phyloP scores from a whole-genome alignment of 2,329 filamentous ascomycete species.

The Pestalotiopsis sp. region DNA sequence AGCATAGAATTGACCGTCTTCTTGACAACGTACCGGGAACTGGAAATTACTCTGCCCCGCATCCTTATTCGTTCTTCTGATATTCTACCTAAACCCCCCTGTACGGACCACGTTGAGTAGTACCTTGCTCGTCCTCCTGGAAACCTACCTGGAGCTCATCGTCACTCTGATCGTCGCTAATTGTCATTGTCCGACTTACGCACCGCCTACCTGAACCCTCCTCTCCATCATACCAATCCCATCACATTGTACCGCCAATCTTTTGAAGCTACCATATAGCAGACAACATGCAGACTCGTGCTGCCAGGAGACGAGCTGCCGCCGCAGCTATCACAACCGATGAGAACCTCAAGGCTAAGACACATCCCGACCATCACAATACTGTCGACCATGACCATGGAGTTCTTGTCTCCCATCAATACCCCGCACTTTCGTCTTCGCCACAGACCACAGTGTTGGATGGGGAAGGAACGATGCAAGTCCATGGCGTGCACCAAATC shows the following conservation, averaged over 20 bases:
- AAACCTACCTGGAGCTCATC: no score
- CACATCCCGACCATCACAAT: background rate
- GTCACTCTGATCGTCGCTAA: no score
- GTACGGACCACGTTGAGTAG: background rate
- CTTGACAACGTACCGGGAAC: no score
- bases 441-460: background rate
- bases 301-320: background rate
- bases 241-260: background rate
- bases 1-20: no score
- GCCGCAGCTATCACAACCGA: background rate
- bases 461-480: background rate
- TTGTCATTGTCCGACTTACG: background rate
- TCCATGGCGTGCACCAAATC: background rate
- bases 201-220: background rate
- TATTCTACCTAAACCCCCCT: background rate
- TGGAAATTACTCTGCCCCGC: background rate
- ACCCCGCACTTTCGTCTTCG: background rate
- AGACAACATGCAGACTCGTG: background rate
- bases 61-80: background rate
- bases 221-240: background rate
- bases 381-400: background rate
- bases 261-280: background rate
- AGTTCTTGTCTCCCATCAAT: background rate
- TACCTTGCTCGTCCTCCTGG: background rate
- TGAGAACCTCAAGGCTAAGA: background rate